Percentiles rank a stretch among this genome's conserved stretches.
Evolutionary conservation across 371 early-diverging fungal species (phyloP).

Genomic region (Zancudomyces culisetae): DNA sequence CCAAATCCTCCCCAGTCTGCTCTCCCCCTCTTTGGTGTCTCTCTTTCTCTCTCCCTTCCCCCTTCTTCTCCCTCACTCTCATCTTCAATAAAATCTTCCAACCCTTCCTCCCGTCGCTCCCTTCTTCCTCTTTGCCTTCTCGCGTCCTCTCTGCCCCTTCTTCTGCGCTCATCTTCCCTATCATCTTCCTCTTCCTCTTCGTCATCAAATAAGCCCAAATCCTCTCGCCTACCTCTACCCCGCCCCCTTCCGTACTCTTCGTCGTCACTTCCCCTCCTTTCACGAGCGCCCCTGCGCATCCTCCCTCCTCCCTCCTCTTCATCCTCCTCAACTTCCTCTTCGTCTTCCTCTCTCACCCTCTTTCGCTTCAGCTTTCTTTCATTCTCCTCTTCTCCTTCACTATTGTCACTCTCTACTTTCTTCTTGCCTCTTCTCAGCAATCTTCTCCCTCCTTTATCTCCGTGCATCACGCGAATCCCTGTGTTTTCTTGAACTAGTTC

Average conservation of each 20-base stretch:
- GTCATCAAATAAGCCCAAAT: constrained; percentile 30
- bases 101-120: constrained; percentile 10
- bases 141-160: no score
- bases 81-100: background rate
- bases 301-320: constrained; percentile 1
- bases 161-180: constrained; percentile 15
- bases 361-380: constrained; percentile 18
- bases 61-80: no score
- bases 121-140: background rate
- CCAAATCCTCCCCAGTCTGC: no score
- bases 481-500: constrained; percentile 70
- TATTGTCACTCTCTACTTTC: constrained; percentile 18
- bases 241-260: background rate
- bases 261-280: background rate
- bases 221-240: constrained; percentile 9
- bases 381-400: constrained; percentile 29
- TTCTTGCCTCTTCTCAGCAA: constrained; percentile 38
- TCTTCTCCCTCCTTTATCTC: constrained; percentile 38
- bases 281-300: constrained; percentile 4
- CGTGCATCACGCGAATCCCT: constrained; percentile 34
- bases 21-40: background rate
- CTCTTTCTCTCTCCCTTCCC: constrained; percentile 22
- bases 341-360: no score
- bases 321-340: constrained; percentile 8
- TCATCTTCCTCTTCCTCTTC: constrained; percentile 26